A percentile compares a stretch with the other conserved stretches of the same genome.
Conservation (phyloP, 2,329 filamentous ascomycete species). For the Tolypocladium tropicale region DNA sequence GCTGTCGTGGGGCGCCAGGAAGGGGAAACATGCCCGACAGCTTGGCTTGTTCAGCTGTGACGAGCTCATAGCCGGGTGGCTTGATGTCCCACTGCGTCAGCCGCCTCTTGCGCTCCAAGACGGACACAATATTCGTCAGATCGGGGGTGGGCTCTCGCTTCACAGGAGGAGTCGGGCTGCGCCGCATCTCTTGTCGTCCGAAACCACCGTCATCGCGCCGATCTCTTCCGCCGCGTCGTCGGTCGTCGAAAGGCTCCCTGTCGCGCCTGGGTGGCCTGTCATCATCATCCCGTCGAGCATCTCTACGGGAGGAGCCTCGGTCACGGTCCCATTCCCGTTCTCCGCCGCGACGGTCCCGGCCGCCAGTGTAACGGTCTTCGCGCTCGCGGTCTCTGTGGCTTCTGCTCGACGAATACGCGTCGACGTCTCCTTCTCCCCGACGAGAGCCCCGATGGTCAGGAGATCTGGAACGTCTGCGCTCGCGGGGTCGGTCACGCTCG, state of each 20-base stretch:
- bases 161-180: slow-evolving; percentile 72
- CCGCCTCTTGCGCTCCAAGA: slow-evolving; percentile 79
- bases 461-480: slow-evolving; percentile 75
- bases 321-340: slow-evolving; percentile 75
- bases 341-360: slow-evolving; percentile 52
- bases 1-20: slow-evolving; percentile 86
- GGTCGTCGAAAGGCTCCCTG: slow-evolving; percentile 41
- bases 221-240: slow-evolving; percentile 40
- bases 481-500: slow-evolving; percentile 34
- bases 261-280: slow-evolving; percentile 44
- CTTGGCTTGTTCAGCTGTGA: slow-evolving; percentile 97
- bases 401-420: slow-evolving; percentile 86
- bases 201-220: slow-evolving; percentile 26
- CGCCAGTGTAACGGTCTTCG: slow-evolving; percentile 72
- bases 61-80: slow-evolving; percentile 93
- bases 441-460: slow-evolving; percentile 60
- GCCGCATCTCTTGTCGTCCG: slow-evolving; percentile 43
- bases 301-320: slow-evolving; percentile 48
- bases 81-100: slow-evolving; percentile 99
- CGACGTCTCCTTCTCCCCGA: slow-evolving; percentile 67
- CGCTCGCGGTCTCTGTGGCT: slow-evolving; percentile 89
- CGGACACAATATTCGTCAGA: slow-evolving; percentile 71
- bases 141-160: slow-evolving; percentile 95
- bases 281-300: slow-evolving; percentile 57
- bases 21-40: slow-evolving; percentile 98